phyloP scores from a whole-genome alignment of 495 filamentous ascomycete genomes.

The Clavariopsis aquatica region DNA sequence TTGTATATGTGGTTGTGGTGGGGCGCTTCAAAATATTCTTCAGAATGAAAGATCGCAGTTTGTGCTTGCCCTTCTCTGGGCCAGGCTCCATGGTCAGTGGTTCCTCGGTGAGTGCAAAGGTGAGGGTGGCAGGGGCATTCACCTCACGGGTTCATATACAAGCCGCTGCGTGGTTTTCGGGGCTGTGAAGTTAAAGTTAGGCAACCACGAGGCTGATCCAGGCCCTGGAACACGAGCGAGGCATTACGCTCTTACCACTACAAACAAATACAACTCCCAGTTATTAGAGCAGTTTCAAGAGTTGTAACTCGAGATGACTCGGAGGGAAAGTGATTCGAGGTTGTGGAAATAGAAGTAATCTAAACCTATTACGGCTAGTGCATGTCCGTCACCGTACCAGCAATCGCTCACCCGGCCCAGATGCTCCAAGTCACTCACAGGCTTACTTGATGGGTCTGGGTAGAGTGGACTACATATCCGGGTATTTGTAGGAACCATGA shows the following conservation, averaged over 20 bases:
- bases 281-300: too few species aligned
- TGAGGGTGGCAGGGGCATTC: not conserved
- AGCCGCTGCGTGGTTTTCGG: not conserved
- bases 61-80: not conserved
- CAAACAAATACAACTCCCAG: too few species aligned
- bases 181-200: constrained; percentile 18
- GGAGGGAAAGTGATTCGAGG: too few species aligned
- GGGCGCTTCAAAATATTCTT: not conserved
- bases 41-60: not conserved
- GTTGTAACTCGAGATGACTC: too few species aligned
- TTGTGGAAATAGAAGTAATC: too few species aligned
- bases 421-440: too few species aligned
- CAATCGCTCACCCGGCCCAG: too few species aligned
- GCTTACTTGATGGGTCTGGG: too few species aligned
- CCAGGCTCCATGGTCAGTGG: not conserved
- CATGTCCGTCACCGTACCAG: too few species aligned
- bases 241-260: not conserved
- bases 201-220: constrained; percentile 13
- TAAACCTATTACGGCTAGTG: too few species aligned
- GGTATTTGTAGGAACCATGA: too few species aligned
- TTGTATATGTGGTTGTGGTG: not conserved
- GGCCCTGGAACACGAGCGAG: not conserved
- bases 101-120: not conserved
- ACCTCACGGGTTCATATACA: not conserved
- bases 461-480: too few species aligned